These are phyloP conservation scores for Babesia bovis DNA, from an alignment of 169 alveolate genomes.

Conservation along the genomic window DNA sequence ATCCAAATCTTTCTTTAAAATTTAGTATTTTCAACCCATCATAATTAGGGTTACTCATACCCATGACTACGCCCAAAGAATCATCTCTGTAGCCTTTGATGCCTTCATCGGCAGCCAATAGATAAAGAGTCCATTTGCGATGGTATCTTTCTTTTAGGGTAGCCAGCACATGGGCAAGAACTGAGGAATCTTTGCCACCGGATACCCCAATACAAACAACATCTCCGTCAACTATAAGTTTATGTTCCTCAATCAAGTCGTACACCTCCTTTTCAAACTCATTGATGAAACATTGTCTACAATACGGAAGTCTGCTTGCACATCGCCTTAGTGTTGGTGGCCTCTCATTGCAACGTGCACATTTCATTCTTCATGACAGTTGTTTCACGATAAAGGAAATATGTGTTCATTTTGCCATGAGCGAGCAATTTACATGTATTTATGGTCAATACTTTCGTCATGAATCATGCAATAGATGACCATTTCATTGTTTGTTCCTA, in stretches of 20 bases:
- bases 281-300: slow-evolving; percentile 90
- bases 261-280: slow-evolving; percentile 94
- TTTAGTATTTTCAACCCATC: slow-evolving; percentile 88
- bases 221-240: slow-evolving; percentile 85
- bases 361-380: slow-evolving; percentile 28
- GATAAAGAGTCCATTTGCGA: slow-evolving; percentile 87
- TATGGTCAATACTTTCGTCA: too few species aligned
- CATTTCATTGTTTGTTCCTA: too few species aligned
- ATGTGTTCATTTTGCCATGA: background rate
- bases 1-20: slow-evolving; percentile 89
- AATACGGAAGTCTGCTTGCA: slow-evolving; percentile 84
- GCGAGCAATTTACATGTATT: too few species aligned
- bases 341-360: slow-evolving; percentile 75
- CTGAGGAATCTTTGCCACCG: slow-evolving; percentile 99
- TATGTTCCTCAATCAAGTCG: slow-evolving; percentile 76
- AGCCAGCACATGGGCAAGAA: slow-evolving; percentile 90
- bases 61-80: slow-evolving; percentile 90
- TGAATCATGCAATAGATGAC: too few species aligned
- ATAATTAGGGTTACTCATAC: slow-evolving; percentile 79
- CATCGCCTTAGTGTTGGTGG: slow-evolving; percentile 89
- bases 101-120: slow-evolving; percentile 97
- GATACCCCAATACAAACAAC: slow-evolving; percentile 94
- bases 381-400: too few species aligned
- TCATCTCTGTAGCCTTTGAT: slow-evolving; percentile 97
- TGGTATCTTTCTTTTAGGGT: slow-evolving; percentile 87